Evolutionary conservation across 1,284 basidiomycete species (phyloP).

Genomic region (Sphaerobolus stellatus): DNA sequence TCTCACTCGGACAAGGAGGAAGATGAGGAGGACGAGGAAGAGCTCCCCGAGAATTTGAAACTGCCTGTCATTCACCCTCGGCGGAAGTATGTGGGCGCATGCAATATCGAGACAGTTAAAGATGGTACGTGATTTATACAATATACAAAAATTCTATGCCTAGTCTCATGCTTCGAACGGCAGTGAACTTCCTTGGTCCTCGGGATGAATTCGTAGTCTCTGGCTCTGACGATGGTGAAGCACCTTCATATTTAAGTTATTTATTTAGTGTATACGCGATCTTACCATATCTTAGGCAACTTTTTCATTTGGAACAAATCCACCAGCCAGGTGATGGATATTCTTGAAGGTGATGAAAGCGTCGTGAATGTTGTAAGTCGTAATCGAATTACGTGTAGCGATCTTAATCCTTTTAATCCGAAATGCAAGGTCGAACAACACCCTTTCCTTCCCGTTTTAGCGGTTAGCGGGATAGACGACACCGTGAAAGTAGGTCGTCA

Average conservation of each 20-base stretch:
- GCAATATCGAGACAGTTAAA: constrained; percentile 87
- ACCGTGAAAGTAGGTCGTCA: constrained; percentile 84
- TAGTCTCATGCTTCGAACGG: not conserved
- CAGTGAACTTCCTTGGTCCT: constrained; percentile 84
- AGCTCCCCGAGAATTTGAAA: constrained; percentile 19
- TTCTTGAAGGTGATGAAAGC: constrained; percentile 79
- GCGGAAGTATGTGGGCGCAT: constrained; percentile 66
- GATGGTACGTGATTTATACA: constrained; percentile 62
- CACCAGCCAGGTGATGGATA: constrained; percentile 62
- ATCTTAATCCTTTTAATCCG: not conserved
- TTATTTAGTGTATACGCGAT: no score
- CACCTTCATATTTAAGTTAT: no score
- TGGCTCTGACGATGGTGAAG: constrained; percentile 83
- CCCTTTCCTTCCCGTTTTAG: constrained; percentile 76
- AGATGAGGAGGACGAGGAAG: constrained; percentile 22
- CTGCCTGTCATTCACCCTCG: constrained; percentile 71
- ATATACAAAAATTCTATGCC: not conserved
- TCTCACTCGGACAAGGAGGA: constrained; percentile 19
- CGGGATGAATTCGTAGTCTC: constrained; percentile 77
- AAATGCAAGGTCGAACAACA: constrained; percentile 70
- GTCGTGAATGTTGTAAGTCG: constrained; percentile 72
- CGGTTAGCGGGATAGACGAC: constrained; percentile 86
- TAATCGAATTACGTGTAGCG: not conserved
- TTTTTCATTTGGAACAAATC: constrained; percentile 84
- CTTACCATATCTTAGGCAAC: constrained; percentile 39